phyloP scores from a whole-genome alignment of 192 early-diverging fungal species.

The Backusella mclennaniae region DNA sequence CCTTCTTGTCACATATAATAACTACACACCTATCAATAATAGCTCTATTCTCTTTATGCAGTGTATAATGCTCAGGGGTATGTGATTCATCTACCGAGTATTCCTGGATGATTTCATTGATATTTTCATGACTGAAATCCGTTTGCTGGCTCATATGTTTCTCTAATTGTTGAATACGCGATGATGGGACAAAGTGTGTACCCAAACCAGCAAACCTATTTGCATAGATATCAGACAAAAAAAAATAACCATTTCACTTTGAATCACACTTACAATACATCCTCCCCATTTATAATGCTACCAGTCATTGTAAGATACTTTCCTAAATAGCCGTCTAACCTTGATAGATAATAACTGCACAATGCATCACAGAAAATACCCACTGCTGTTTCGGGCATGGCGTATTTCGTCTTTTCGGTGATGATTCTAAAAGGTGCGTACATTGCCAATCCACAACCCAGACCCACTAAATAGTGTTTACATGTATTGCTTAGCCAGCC shows the following conservation, averaged over 20 bases:
- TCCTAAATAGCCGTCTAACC: slow-evolving; percentile 92
- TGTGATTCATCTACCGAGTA: slow-evolving; percentile 67
- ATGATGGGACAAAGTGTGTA: slow-evolving; percentile 92
- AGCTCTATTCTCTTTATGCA: slow-evolving; percentile 47
- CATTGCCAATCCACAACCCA: slow-evolving; percentile 91
- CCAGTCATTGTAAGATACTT: slow-evolving; percentile 91
- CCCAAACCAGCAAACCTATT: slow-evolving; percentile 85
- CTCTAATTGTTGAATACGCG: slow-evolving; percentile 76
- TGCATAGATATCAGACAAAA: too few relatives aligned
- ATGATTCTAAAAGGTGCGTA: slow-evolving; percentile 95
- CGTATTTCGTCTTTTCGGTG: slow-evolving; percentile 92
- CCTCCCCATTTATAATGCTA: slow-evolving; percentile 68
- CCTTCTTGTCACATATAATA: background rate
- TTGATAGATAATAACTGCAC: slow-evolving; percentile 91
- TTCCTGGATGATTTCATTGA: slow-evolving; percentile 89
- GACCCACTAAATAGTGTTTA: slow-evolving; percentile 73
- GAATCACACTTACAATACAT: slow-evolving; percentile 66
- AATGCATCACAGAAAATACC: slow-evolving; percentile 97
- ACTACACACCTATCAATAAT: slow-evolving; percentile 52
- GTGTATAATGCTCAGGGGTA: slow-evolving; percentile 33
- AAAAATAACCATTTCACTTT: background rate
- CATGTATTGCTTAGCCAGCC: background rate
- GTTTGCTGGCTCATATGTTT: slow-evolving; percentile 79
- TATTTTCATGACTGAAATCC: slow-evolving; percentile 70
- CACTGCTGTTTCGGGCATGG: slow-evolving; percentile 98